Evolutionary conservation across 305 asterid species (phyloP).

Genomic region (Fraxinus angustifolia): DNA sequence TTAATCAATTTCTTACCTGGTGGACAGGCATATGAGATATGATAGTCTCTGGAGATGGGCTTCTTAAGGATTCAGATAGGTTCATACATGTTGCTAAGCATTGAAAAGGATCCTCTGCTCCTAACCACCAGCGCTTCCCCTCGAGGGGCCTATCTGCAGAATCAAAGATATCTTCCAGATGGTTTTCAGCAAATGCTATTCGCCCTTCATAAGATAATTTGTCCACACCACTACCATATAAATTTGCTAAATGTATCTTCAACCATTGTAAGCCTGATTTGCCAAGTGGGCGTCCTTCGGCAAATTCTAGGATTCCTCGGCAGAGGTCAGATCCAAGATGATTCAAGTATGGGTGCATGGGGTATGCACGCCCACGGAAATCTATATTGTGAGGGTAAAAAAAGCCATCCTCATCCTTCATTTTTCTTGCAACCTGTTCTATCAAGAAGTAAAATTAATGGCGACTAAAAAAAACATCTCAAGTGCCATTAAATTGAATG

Average conservation of each 20-base stretch:
- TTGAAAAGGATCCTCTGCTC: constrained; percentile 95
- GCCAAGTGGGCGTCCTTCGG: constrained; percentile 95
- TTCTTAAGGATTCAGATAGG: constrained; percentile 83
- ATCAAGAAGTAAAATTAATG: constrained; percentile 26
- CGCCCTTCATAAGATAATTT: constrained; percentile 88
- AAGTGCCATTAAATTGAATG: constrained; percentile 9
- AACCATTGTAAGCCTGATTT: constrained; percentile 83
- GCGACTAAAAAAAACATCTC: constrained; percentile 1
- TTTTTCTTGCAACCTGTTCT: constrained; percentile 91
- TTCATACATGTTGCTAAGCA: constrained; percentile 86
- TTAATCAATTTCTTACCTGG: constrained; percentile 51
- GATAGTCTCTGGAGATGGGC: constrained; percentile 64
- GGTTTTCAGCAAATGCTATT: constrained; percentile 68
- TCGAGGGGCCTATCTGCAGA: constrained; percentile 97
- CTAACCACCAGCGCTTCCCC: constrained; percentile 94
- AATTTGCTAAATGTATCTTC: constrained; percentile 81
- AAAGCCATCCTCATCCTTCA: constrained; percentile 94
- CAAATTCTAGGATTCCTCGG: constrained; percentile 87
- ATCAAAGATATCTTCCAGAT: constrained; percentile 83
- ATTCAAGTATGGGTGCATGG: constrained; percentile 95
- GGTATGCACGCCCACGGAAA: constrained; percentile 98
- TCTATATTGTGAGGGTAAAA: constrained; percentile 95
- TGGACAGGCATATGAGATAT: constrained; percentile 83
- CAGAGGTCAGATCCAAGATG: constrained; percentile 97
- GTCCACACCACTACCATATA: constrained; percentile 88